These are phyloP conservation scores for Aspergillus sp. DNA, from an alignment of 2,329 filamentous ascomycete species.

Conservation along the genomic window DNA sequence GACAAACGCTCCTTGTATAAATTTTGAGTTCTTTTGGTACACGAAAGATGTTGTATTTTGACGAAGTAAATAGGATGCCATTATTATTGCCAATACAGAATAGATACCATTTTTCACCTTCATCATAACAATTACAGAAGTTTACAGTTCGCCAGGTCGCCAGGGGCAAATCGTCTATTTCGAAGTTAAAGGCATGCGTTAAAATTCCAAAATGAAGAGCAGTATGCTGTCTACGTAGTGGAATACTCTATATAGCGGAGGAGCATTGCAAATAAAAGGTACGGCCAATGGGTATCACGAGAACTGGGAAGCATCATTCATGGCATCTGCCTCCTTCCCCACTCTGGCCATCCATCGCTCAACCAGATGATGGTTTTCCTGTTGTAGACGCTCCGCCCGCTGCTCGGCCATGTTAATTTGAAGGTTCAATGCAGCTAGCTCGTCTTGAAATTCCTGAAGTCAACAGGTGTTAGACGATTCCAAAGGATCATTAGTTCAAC, in stretches of 20 bases:
- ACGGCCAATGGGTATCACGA: conserved; percentile 30
- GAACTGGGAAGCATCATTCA: conserved; percentile 65
- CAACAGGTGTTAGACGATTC: background rate
- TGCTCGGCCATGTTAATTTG: conserved; percentile 86
- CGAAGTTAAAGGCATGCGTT: too few relatives aligned
- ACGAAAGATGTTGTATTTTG: background rate
- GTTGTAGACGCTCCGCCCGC: conserved; percentile 67
- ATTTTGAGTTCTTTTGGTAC: background rate
- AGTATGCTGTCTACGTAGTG: background rate
- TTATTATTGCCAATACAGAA: background rate
- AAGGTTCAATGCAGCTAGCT: conserved; percentile 82
- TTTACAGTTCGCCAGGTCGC: background rate
- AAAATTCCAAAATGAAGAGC: background rate
- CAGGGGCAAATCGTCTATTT: background rate
- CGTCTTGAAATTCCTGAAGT: conserved; percentile 77
- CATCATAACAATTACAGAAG: background rate
- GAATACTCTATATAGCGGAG: background rate
- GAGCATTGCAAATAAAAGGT: background rate
- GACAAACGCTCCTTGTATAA: conserved; percentile 1
- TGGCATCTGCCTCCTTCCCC: conserved; percentile 79
- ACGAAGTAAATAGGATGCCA: conserved; percentile 8
- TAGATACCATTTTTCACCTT: background rate
- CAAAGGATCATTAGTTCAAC: background rate
- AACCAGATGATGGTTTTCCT: conserved; percentile 85
- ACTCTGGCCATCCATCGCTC: conserved; percentile 89